phyloP scores from a whole-genome alignment of 129 eudicot species.

The Flaveria bidentis region DNA sequence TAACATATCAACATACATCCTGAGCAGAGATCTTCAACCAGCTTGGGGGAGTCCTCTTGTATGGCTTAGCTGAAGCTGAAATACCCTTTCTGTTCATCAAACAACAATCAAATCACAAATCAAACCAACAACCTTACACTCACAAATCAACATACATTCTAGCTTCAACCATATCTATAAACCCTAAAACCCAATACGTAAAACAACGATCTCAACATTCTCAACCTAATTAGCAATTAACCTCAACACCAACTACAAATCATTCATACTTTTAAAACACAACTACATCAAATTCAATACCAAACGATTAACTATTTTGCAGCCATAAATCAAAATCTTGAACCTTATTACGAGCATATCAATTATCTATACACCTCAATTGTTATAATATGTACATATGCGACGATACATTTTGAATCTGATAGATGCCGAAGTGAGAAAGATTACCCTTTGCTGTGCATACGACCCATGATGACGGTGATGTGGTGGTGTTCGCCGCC shows the following conservation, averaged over 20 bases:
- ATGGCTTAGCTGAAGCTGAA: constrained; percentile 64
- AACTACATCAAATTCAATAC: not conserved
- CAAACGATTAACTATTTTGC: not conserved
- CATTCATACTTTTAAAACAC: not conserved
- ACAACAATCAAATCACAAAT: not conserved
- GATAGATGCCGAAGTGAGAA: not conserved
- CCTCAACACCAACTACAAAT: not conserved
- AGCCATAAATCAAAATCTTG: too few relatives aligned
- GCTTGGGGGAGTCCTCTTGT: constrained; percentile 70
- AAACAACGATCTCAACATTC: not conserved
- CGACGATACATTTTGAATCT: not conserved
- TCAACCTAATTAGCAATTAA: not conserved
- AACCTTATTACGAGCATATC: too few relatives aligned
- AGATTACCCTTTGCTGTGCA: constrained; percentile 67
- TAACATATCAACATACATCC: constrained; percentile 39
- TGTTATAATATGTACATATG: not conserved
- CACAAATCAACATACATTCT: not conserved
- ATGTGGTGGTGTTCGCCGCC: constrained; percentile 30
- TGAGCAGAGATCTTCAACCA: constrained; percentile 63
- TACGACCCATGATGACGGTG: constrained; percentile 62
- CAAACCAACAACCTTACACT: constrained; percentile 4
- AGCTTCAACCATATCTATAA: not conserved
- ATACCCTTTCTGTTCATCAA: constrained; percentile 57
- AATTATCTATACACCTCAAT: not conserved
- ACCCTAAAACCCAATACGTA: not conserved